These are phyloP conservation scores for Kockovaella imperatae DNA, from an alignment of 768 basidiomycete species.

Conservation along the genomic window DNA sequence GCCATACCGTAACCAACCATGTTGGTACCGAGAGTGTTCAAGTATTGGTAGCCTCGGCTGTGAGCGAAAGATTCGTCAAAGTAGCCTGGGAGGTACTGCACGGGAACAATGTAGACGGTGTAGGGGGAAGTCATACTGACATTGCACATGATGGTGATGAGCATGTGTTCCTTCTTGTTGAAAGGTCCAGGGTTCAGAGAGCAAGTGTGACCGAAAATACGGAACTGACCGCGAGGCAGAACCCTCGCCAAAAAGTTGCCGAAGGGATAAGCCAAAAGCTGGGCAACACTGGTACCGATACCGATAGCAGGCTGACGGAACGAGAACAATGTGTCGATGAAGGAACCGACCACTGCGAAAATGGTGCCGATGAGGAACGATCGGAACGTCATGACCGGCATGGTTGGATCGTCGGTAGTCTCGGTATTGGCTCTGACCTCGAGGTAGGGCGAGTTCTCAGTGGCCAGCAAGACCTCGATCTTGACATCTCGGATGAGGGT, in stretches of 20 bases:
- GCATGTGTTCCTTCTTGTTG: conserved; percentile 80
- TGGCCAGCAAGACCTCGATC: conserved; percentile 25
- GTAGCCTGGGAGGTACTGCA: conserved; percentile 30
- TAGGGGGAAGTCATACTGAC: conserved; percentile 35
- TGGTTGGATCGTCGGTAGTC: conserved; percentile 25
- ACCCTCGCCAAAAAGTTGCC: conserved; percentile 18
- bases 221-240: conserved; percentile 18
- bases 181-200: conserved; percentile 70
- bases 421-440: conserved; percentile 66
- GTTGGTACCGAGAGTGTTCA: conserved; percentile 71
- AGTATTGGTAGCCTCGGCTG: conserved; percentile 44
- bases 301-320: conserved; percentile 51
- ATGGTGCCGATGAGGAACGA: conserved; percentile 34
- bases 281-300: conserved; percentile 65
- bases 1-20: conserved; percentile 86
- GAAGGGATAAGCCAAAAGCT: conserved; percentile 53
- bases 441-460: conserved; percentile 71
- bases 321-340: conserved; percentile 55
- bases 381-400: conserved; percentile 37
- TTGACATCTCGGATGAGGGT: conserved; percentile 29
- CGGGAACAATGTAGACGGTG: conserved; percentile 32
- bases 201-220: conserved; percentile 15
- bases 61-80: conserved; percentile 40
- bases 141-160: conserved; percentile 55
- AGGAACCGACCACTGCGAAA: conserved; percentile 49